Percentiles rank a stretch among this genome's conserved stretches.
Evolutionary conservation across 2,329 filamentous ascomycete species (phyloP).

Genomic region (Helminthosporium solani): DNA sequence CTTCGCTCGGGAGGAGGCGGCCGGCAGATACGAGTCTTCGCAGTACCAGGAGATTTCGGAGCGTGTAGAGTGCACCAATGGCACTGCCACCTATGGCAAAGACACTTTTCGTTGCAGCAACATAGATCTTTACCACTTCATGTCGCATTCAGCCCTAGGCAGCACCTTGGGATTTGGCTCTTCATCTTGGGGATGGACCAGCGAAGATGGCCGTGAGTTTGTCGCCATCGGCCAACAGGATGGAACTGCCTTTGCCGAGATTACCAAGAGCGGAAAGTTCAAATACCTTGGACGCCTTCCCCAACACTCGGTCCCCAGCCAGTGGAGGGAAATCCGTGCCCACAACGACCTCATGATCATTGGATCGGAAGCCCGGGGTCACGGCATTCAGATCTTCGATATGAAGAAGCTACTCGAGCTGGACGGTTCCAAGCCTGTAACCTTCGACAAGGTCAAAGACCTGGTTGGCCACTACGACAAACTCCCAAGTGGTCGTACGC

Average conservation of each 20-base stretch:
- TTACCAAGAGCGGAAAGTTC: slow-evolving; percentile 53
- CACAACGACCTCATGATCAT: slow-evolving; percentile 49
- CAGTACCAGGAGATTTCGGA: slow-evolving; percentile 38
- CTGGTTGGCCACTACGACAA: slow-evolving; percentile 37
- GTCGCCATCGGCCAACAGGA: slow-evolving; percentile 57
- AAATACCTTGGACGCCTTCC: slow-evolving; percentile 57
- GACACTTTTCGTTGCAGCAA: slow-evolving; percentile 44
- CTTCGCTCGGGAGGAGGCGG: slow-evolving; percentile 37
- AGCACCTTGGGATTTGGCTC: slow-evolving; percentile 47
- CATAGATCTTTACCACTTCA: slow-evolving; percentile 59
- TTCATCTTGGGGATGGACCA: slow-evolving; percentile 58
- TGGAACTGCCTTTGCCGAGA: slow-evolving; percentile 57
- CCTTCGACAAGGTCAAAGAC: slow-evolving; percentile 36
- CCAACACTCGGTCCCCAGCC: slow-evolving; percentile 47
- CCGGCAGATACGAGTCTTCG: slow-evolving; percentile 35
- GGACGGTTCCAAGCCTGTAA: slow-evolving; percentile 37
- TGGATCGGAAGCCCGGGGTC: slow-evolving; percentile 44
- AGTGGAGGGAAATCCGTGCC: slow-evolving; percentile 56
- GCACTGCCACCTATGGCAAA: slow-evolving; percentile 35
- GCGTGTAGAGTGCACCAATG: slow-evolving; percentile 39
- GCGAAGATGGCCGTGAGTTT: slow-evolving; percentile 55
- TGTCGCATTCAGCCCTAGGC: slow-evolving; percentile 56
- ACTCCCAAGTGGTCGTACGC: slow-evolving; percentile 39
- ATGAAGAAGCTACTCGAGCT: slow-evolving; percentile 51
- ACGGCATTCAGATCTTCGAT: slow-evolving; percentile 65